A percentile compares a stretch with the other conserved stretches of the same genome.
phyloP scores from a whole-genome alignment of 2,329 filamentous ascomycete genomes.

The Colletotrichum agaves region DNA sequence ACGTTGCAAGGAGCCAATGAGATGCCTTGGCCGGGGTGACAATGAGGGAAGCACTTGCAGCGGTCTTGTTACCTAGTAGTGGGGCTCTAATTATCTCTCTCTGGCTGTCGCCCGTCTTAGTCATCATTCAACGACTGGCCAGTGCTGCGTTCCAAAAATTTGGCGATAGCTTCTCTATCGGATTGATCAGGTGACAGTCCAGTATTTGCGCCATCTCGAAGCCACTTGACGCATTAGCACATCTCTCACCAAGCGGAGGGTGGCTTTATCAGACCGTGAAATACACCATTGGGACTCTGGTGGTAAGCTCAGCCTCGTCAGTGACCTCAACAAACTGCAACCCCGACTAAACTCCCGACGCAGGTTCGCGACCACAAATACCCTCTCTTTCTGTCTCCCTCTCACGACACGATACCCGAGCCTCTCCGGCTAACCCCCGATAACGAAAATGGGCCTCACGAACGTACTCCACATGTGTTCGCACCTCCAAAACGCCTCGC shows the following conservation, averaged over 20 bases:
- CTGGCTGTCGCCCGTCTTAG: conserved; percentile 5
- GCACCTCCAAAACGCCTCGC: conserved; percentile 89
- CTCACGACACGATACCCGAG: conserved; percentile 11
- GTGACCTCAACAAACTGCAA: not conserved
- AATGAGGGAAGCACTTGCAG: not conserved
- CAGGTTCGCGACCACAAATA: not conserved
- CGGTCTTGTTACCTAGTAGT: conserved; percentile 9
- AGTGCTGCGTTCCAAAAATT: conserved; percentile 32
- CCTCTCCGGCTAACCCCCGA: not conserved
- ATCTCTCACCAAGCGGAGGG: not conserved
- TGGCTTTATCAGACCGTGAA: not conserved
- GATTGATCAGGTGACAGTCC: conserved; percentile 12
- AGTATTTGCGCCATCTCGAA: conserved; percentile 5
- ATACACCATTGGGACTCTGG: not conserved
- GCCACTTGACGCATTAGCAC: conserved; percentile 16
- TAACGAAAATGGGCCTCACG: conserved; percentile 59
- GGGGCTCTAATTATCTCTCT: conserved; percentile 9
- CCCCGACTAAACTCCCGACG: not conserved
- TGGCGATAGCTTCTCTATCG: conserved; percentile 36
- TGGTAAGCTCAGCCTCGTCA: not conserved
- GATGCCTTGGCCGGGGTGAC: conserved; percentile 5
- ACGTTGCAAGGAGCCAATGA: conserved; percentile 34
- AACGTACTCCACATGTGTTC: conserved; percentile 85
- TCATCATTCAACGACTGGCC: conserved; percentile 28
- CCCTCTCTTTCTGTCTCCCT: no score